Base-by-base conservation (phyloP, 768 basidiomycete species). In the Rhizopogon roseolus region DNA sequence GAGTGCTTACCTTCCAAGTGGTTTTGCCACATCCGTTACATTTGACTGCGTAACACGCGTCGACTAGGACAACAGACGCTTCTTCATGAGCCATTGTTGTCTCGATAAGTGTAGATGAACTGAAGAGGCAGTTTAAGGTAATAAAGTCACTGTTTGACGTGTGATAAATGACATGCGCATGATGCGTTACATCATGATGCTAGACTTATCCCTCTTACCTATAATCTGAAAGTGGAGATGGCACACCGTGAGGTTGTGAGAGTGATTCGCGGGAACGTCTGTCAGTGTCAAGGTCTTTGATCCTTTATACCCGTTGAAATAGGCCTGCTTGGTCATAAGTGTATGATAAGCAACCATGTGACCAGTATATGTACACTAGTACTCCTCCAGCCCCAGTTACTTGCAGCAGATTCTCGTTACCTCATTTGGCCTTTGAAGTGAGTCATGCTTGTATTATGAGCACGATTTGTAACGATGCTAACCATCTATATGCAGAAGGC, bases 11-110 rank as follows among this genome's bases (percentile, higher is more conserved):
- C 73, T 64, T 74, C 88, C 88, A 90, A 17, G 84, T 88, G 25
- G 71, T 81, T 76, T 88, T 89, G 48, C 77, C 76, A 66, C 88
- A 90, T 54, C 67, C 72, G 49, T 66, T 68, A 70, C 88, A 90
- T 54, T 75, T 74, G 54, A 84, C 82, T 56, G 68, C 59, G 64
- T 68, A 78, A 72, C 88, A 90, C 54, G 67, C 60, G 63, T 86
- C 72, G 57, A 74, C 76, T 52, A 77, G 81, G 22, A 22, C 22
- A 19, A 68, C 59, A 60, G 64, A 45, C 48, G 37, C 36, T 48
- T 62, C 54, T 45, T 53, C 49, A 29, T 49, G 45, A 48, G 58
- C 58, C 68, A 71, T 71, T 42, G 44, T 42, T 38, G 16, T 34
- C 19, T 48, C 2, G 32, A 34, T 48, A 36, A 36, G 34, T 22